Base-by-base conservation (phyloP, 2,329 filamentous ascomycete species). In the Cladorrhinum sp. region DNA sequence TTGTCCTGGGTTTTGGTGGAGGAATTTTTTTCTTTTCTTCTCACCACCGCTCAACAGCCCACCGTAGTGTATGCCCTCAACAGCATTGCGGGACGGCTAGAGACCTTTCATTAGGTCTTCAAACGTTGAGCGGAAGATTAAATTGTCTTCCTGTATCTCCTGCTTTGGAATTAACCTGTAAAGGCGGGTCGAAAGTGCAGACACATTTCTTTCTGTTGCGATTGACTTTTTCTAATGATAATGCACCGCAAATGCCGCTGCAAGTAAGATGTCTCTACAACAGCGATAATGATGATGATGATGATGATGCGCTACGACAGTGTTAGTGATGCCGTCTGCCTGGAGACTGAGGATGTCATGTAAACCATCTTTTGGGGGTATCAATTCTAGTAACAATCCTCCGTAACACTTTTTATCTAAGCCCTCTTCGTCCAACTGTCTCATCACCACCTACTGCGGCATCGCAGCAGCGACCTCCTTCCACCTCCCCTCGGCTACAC, bases 141-240 rank as follows among this genome's bases (percentile, higher is more conserved):
- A 70, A 62, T 65, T 67, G 69, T 76, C 88, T 81, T 85, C 87
- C 87, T 87, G 89, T 92, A 92, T 92, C 89, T 92, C 87, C 89
- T 90, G 86, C 88, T 87, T 87, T 90, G 83, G 88, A 92, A 84
- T 87, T 76, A 74, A 79, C 80, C 80, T 91, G 89, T 91, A 84
- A 86, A 86, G 86, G 88, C 86, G 81, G 89, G 88, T 92, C 89
- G 89, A 90, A 88, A 86, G 86, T 59, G 86, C 86, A 83, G 87
- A 86, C 84, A 91, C 87, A 91, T 79, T 69, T 69, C 56, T 58
- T 58, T 33, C n/a, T 39, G 46, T 51, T 56, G 54, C 21, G 6
- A 36, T 57, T 36, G 33, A 36, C 8, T 4, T 30, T 30, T 4
- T n/a, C n/a, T n/a, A n/a, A n/a, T n/a, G n/a, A n/a, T n/a, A n/a